phyloP scores from a whole-genome alignment of 306 rosid species.

The Alnus rubra region DNA sequence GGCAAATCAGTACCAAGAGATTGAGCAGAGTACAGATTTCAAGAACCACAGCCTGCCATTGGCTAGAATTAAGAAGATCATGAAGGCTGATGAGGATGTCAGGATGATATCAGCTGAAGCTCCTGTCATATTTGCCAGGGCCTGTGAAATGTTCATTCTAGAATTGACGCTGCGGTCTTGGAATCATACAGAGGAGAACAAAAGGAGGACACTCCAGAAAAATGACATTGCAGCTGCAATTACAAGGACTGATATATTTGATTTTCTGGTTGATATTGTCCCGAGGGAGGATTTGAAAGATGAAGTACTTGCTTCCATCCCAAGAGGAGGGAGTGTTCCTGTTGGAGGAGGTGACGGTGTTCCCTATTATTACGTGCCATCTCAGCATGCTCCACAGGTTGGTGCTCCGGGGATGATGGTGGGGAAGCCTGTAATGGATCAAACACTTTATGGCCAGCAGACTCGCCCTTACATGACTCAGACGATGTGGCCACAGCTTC shows the following conservation, averaged over 20 bases:
- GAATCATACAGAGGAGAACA: conserved; percentile 57
- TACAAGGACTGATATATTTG: conserved; percentile 54
- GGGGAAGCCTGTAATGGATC: conserved; percentile 48
- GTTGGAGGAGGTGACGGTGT: conserved; percentile 44
- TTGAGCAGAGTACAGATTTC: conserved; percentile 40
- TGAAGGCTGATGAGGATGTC: conserved; percentile 66
- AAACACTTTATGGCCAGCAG: conserved; percentile 37
- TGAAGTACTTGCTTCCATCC: conserved; percentile 36
- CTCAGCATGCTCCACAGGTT: conserved; percentile 41
- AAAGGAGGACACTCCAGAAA: conserved; percentile 53
- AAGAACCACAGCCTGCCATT: conserved; percentile 51
- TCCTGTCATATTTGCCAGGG: conserved; percentile 61
- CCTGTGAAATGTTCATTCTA: conserved; percentile 67
- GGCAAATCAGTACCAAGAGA: conserved; percentile 42
- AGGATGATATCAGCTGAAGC: conserved; percentile 63
- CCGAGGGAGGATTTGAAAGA: conserved; percentile 52
- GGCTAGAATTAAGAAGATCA: conserved; percentile 66
- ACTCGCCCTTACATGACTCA: conserved; percentile 31
- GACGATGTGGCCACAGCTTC: conserved; percentile 39
- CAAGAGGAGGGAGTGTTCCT: conserved; percentile 34
- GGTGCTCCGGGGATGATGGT: conserved; percentile 43
- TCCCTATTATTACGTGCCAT: conserved; percentile 50
- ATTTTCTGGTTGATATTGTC: conserved; percentile 60
- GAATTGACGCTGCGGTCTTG: conserved; percentile 64
- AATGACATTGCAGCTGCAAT: conserved; percentile 61